phyloP scores from a whole-genome alignment of 768 basidiomycete genomes.

The Psilocybe cubensis region DNA sequence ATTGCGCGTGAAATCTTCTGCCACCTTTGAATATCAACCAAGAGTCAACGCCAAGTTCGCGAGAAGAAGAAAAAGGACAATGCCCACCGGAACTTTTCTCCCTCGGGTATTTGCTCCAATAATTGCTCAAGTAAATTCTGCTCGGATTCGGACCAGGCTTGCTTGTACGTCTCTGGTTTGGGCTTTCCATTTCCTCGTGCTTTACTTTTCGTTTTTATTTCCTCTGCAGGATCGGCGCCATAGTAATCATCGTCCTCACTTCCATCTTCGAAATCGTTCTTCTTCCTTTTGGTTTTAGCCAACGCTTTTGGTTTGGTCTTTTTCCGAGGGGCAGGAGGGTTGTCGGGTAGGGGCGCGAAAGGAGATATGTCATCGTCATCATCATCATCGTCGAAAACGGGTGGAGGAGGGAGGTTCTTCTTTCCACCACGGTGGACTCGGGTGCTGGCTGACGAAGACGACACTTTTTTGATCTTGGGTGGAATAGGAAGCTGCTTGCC shows the following conservation, averaged over 20 bases:
- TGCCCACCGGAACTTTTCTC: constrained; percentile 71
- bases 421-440: constrained; percentile 10
- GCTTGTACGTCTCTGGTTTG: constrained; percentile 80
- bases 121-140: constrained; percentile 78
- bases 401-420: constrained; percentile 1
- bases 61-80: not conserved
- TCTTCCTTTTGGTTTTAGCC: constrained; percentile 34
- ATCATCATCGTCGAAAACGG: not conserved
- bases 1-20: constrained; percentile 82
- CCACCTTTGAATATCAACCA: constrained; percentile 51
- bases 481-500: not conserved
- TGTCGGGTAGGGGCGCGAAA: not conserved
- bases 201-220: constrained; percentile 10
- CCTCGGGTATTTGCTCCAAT: constrained; percentile 75
- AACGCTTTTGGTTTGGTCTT: constrained; percentile 4
- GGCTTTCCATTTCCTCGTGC: constrained; percentile 41
- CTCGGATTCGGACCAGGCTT: constrained; percentile 76
- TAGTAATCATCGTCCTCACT: constrained; percentile 11
- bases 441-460: not conserved
- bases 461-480: not conserved
- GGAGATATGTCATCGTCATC: not conserved
- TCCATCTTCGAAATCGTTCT: constrained; percentile 27
- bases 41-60: not conserved
- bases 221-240: not conserved
- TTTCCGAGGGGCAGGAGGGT: constrained; percentile 8